A percentile compares a stretch with the other conserved stretches of the same genome.
Conservation (phyloP, 768 basidiomycete species). For the Kockovaella imperatae region DNA sequence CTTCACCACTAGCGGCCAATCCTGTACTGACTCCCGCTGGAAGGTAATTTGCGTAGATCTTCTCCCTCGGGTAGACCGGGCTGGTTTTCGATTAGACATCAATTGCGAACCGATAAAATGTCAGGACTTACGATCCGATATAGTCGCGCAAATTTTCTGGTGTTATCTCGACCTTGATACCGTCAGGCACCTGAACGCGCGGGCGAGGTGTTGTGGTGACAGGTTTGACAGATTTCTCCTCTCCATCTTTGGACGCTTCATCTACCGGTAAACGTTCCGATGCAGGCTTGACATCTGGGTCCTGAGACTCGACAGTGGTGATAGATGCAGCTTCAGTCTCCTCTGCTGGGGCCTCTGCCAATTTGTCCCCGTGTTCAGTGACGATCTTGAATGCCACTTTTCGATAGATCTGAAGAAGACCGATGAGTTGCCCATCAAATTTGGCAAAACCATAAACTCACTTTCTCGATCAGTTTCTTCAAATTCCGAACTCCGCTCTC, state of each 20-base stretch:
- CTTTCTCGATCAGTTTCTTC: constrained; percentile 99
- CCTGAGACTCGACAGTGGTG: constrained; percentile 53
- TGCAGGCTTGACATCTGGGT: constrained; percentile 48
- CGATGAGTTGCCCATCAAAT: no score
- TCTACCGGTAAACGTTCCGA: constrained; percentile 40
- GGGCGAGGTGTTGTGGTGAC: constrained; percentile 70
- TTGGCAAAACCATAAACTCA: constrained; percentile 37
- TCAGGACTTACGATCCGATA: constrained; percentile 60
- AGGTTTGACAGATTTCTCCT: constrained; percentile 42
- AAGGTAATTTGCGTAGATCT: constrained; percentile 70
- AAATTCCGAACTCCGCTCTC: constrained; percentile 94
- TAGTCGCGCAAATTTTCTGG: constrained; percentile 89
- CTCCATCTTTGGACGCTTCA: constrained; percentile 17
- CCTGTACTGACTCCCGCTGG: constrained; percentile 93
- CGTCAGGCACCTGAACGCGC: constrained; percentile 70
- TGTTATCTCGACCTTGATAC: constrained; percentile 71
- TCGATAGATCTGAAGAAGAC: constrained; percentile 74
- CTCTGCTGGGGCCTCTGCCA: constrained; percentile 71
- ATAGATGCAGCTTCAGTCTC: constrained; percentile 20
- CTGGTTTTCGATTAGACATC: constrained; percentile 6
- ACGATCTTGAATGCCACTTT: constrained; percentile 91
- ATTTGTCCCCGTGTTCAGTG: constrained; percentile 82
- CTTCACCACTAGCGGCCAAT: constrained; percentile 91
- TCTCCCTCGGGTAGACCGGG: constrained; percentile 86
- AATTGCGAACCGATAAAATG: neutral